Evolutionary conservation across 768 basidiomycete genomes (phyloP).

Genomic region (Auricularia cornea): DNA sequence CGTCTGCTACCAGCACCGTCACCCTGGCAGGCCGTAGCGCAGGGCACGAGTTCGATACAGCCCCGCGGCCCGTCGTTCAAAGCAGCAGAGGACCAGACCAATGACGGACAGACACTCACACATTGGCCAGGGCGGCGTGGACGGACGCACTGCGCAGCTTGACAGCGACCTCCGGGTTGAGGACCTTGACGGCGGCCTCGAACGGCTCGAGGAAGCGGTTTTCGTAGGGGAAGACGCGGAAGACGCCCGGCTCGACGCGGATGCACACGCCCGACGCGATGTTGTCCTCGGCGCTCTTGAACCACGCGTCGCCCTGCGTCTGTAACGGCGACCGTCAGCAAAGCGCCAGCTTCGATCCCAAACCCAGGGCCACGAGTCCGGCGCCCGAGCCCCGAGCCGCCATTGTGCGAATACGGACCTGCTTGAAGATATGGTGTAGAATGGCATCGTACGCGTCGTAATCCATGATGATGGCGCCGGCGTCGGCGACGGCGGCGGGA

Average conservation of each 20-base stretch:
- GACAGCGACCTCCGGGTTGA: slow-evolving; percentile 82
- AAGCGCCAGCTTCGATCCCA: no score
- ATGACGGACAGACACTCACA: slow-evolving; percentile 41
- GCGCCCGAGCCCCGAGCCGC: no score
- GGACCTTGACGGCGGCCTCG: slow-evolving; percentile 61
- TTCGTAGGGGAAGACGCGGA: slow-evolving; percentile 80
- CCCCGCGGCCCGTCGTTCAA: background rate
- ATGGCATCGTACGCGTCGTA: slow-evolving; percentile 55
- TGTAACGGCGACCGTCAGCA: slow-evolving; percentile 21
- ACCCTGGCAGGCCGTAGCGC: no score
- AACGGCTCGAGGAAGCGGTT: slow-evolving; percentile 74
- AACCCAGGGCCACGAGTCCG: no score
- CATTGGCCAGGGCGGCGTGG: slow-evolving; percentile 63
- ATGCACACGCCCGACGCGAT: slow-evolving; percentile 72
- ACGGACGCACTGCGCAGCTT: slow-evolving; percentile 74
- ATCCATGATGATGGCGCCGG: slow-evolving; percentile 40
- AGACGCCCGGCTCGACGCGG: slow-evolving; percentile 56
- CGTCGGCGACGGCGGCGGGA: background rate
- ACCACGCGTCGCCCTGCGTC: slow-evolving; percentile 81
- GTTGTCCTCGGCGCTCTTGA: slow-evolving; percentile 78
- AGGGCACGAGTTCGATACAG: no score
- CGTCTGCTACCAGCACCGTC: no score
- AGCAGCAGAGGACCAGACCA: background rate
- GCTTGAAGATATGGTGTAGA: slow-evolving; percentile 71
- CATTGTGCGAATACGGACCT: slow-evolving; percentile 33